Evolutionary conservation across 2,329 filamentous ascomycete genomes (phyloP).

Genomic region (Chrysosporium queenslandicum): DNA sequence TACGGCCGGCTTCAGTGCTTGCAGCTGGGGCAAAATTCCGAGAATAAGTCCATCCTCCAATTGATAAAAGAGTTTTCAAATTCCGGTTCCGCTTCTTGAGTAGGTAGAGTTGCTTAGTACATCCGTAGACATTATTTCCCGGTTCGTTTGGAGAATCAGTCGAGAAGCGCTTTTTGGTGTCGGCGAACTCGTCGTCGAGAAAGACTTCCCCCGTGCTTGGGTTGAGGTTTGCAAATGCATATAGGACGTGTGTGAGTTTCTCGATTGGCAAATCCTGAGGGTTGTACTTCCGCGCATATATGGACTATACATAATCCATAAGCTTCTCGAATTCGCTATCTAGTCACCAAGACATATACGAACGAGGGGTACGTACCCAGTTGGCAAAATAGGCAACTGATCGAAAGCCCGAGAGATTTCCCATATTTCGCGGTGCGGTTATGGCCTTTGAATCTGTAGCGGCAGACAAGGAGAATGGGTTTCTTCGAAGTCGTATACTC

Average conservation of each 20-base stretch:
- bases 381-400: slow-evolving; percentile 38
- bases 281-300: slow-evolving; percentile 72
- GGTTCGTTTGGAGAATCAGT: slow-evolving; percentile 57
- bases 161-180: slow-evolving; percentile 58
- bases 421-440: not conserved
- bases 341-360: not conserved
- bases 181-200: slow-evolving; percentile 59
- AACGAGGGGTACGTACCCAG: slow-evolving; percentile 29
- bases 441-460: not conserved
- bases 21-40: slow-evolving; percentile 65
- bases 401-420: slow-evolving; percentile 14
- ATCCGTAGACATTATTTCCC: slow-evolving; percentile 66
- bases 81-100: slow-evolving; percentile 67
- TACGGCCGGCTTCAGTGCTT: slow-evolving; percentile 51
- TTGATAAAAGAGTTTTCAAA: slow-evolving; percentile 68
- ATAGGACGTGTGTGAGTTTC: slow-evolving; percentile 76
- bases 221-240: slow-evolving; percentile 77
- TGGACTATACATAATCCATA: slow-evolving; percentile 44
- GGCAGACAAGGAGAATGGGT: not conserved
- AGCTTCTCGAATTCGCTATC: not conserved
- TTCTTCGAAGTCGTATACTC: not conserved
- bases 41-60: slow-evolving; percentile 72
- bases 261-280: slow-evolving; percentile 71
- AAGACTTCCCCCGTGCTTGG: slow-evolving; percentile 70
- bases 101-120: slow-evolving; percentile 63